phyloP scores from a whole-genome alignment of 306 rosid species.

The Hippophae gyantsensis region DNA sequence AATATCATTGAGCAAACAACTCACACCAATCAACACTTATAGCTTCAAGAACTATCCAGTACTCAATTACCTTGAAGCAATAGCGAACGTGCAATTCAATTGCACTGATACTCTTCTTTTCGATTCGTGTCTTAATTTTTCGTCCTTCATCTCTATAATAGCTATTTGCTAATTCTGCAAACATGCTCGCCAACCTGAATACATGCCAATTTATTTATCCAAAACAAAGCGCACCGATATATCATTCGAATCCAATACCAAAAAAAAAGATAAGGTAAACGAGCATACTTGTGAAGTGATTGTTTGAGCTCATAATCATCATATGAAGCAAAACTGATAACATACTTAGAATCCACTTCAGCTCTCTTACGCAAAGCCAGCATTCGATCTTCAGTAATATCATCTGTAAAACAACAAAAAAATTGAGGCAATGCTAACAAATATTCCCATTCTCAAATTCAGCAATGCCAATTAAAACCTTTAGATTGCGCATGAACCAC shows the following conservation, averaged over 20 bases:
- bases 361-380: slow-evolving; percentile 82
- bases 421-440: background rate
- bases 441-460: no score
- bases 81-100: slow-evolving; percentile 68
- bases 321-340: slow-evolving; percentile 44
- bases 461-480: slow-evolving; percentile 16
- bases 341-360: slow-evolving; percentile 67
- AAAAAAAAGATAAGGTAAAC: background rate
- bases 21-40: background rate
- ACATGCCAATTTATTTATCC: no score
- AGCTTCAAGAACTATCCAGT: background rate
- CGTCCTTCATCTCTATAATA: slow-evolving; percentile 86
- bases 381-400: slow-evolving; percentile 76
- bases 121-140: slow-evolving; percentile 60
- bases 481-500: slow-evolving; percentile 46
- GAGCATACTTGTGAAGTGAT: slow-evolving; percentile 50
- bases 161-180: slow-evolving; percentile 54
- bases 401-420: slow-evolving; percentile 36
- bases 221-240: background rate
- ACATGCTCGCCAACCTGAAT: slow-evolving; percentile 52
- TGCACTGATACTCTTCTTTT: slow-evolving; percentile 55
- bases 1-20: no score
- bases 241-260: background rate
- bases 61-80: slow-evolving; percentile 56
- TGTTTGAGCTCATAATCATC: slow-evolving; percentile 45